A percentile compares a stretch with the other conserved stretches of the same genome.
Evolutionary conservation across 1,284 basidiomycete species (phyloP).

Genomic region (Peniophora sp.): DNA sequence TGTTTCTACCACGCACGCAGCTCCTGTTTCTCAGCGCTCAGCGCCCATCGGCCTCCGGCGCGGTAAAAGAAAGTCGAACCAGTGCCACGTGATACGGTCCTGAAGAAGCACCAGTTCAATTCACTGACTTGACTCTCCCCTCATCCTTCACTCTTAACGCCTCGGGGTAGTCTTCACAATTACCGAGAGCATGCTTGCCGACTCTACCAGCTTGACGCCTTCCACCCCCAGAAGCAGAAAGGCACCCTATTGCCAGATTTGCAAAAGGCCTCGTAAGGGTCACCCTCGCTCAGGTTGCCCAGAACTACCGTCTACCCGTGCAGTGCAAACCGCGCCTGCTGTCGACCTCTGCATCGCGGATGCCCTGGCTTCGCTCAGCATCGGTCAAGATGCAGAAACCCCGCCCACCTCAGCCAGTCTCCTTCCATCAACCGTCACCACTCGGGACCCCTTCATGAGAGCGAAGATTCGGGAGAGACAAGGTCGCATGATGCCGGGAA

Average conservation of each 20-base stretch:
- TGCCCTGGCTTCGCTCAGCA: conserved; percentile 6
- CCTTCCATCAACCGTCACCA: conserved; percentile 9
- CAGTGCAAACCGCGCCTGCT: background rate
- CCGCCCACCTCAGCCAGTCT: conserved; percentile 1
- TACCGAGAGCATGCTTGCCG: too few relatives aligned
- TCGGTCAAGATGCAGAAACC: conserved; percentile 3
- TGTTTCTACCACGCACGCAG: too few relatives aligned
- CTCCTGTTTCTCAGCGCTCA: too few relatives aligned
- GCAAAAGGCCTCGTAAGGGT: conserved; percentile 13
- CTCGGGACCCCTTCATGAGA: conserved; percentile 6
- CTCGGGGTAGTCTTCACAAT: too few relatives aligned
- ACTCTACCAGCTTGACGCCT: conserved; percentile 3
- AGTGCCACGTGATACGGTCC: too few relatives aligned
- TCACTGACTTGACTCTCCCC: too few relatives aligned
- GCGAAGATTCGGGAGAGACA: conserved; percentile 9
- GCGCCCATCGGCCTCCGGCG: too few relatives aligned
- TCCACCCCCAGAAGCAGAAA: conserved; percentile 12
- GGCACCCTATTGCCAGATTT: conserved; percentile 13
- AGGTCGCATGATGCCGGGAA: conserved; percentile 42
- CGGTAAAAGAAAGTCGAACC: too few relatives aligned
- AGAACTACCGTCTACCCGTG: background rate
- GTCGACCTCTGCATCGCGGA: background rate
- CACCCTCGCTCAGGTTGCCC: conserved; percentile 16
- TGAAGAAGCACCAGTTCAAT: too few relatives aligned
- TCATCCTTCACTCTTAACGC: too few relatives aligned